phyloP scores from a whole-genome alignment of 805 yeast genomes.

The Candida ponderosae region DNA sequence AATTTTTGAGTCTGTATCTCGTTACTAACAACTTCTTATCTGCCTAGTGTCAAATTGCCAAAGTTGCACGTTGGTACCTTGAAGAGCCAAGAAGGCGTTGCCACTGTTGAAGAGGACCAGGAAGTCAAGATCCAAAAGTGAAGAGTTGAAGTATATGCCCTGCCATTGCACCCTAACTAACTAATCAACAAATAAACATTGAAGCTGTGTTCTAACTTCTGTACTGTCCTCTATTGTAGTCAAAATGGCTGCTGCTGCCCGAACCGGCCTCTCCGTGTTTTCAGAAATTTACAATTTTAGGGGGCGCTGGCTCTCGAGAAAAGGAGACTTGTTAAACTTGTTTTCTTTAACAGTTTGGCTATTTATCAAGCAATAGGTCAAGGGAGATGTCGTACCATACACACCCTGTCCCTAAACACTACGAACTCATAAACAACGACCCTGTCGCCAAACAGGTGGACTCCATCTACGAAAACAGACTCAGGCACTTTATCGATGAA shows the following conservation, averaged over 20 bases:
- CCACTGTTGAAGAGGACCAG: slow-evolving; percentile 58
- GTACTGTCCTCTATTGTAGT: too few species aligned
- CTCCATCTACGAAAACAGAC: slow-evolving; percentile 59
- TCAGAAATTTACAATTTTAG: too few species aligned
- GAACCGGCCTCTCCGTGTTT: too few species aligned
- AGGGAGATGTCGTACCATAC: not conserved
- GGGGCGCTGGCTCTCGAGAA: too few species aligned
- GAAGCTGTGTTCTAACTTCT: too few species aligned
- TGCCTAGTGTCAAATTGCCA: slow-evolving; percentile 41
- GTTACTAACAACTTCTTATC: not conserved
- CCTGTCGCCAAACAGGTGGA: slow-evolving; percentile 78
- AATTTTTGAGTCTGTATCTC: not conserved
- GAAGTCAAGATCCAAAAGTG: slow-evolving; percentile 42
- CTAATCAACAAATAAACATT: too few species aligned
- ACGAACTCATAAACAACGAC: slow-evolving; percentile 33
- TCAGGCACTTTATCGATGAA: slow-evolving; percentile 71
- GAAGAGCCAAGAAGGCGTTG: slow-evolving; percentile 41
- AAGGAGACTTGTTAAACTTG: too few species aligned
- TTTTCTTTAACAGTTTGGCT: too few species aligned
- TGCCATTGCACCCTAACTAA: too few species aligned
- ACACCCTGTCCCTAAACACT: slow-evolving; percentile 7
- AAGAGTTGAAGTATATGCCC: not conserved
- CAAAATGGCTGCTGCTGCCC: too few species aligned
- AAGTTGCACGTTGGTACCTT: slow-evolving; percentile 37
- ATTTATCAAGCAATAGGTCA: too few species aligned